Evolutionary conservation across 225 moss, liverwort and hornwort genomes (phyloP).

Genomic region (Physcomitrellopsis africana): DNA sequence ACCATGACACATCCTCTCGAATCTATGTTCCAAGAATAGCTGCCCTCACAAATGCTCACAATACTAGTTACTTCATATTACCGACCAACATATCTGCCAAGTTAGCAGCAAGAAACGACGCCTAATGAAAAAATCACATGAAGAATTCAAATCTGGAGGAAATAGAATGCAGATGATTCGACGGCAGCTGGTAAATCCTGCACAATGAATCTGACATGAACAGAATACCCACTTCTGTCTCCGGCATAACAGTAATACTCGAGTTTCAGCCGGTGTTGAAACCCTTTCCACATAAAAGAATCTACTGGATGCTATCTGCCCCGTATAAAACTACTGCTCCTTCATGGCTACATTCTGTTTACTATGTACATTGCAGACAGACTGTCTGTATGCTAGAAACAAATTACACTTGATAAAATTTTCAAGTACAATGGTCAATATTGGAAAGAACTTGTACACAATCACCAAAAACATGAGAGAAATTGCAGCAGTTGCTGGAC

Average conservation of each 20-base stretch:
- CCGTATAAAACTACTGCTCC: not conserved
- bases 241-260: constrained; percentile 23
- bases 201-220: constrained; percentile 11
- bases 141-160: constrained; percentile 19
- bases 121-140: not conserved
- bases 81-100: too few relatives aligned
- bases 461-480: not conserved
- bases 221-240: constrained; percentile 14
- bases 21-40: too few relatives aligned
- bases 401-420: constrained; percentile 5
- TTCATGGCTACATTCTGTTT: constrained; percentile 24
- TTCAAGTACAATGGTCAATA: not conserved
- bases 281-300: constrained; percentile 2
- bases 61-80: too few relatives aligned
- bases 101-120: too few relatives aligned
- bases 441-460: constrained; percentile 4
- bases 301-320: constrained; percentile 23
- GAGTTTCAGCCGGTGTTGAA: constrained; percentile 22
- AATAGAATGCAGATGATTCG: not conserved
- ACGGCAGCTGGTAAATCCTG: not conserved
- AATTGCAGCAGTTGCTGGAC: constrained; percentile 27
- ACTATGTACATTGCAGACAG: constrained; percentile 39
- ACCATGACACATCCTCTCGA: too few relatives aligned
- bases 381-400: constrained; percentile 27
- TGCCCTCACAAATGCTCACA: too few relatives aligned